Conservation (phyloP, 2,329 filamentous ascomycete species). For the Dactylellina haptotyla region DNA sequence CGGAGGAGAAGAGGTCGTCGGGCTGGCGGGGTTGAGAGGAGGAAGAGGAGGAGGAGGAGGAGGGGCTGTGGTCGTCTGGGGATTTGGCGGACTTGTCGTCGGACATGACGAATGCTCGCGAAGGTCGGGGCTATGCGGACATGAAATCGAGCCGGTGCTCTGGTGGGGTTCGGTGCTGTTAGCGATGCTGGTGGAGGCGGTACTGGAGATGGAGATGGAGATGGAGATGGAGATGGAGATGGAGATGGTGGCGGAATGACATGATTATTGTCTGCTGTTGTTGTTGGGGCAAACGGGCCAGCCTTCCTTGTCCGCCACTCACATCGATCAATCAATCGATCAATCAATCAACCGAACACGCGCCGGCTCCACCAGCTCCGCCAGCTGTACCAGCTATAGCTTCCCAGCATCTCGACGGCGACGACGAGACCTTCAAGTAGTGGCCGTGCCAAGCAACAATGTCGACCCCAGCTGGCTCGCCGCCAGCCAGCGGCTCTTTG, state of each 20-base stretch:
- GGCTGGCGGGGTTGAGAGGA: slow-evolving; percentile 31
- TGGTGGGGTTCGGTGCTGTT: neutral
- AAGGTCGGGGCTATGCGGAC: neutral
- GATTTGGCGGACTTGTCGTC: slow-evolving; percentile 47
- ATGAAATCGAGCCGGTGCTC: neutral
- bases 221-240: neutral
- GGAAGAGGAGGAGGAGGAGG: slow-evolving; percentile 15
- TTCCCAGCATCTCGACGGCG: no score
- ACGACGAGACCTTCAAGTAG: neutral
- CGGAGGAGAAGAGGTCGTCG: slow-evolving; percentile 55
- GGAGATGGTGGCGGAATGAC: neutral
- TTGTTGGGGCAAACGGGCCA: slow-evolving; percentile 30
- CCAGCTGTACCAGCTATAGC: no score
- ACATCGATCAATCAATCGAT: neutral
- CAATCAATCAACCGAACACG: neutral
- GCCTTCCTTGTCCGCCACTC: slow-evolving; percentile 8
- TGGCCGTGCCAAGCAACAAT: slow-evolving; percentile 6
- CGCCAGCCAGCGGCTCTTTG: slow-evolving; percentile 39
- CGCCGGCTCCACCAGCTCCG: neutral
- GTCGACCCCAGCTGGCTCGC: slow-evolving; percentile 51
- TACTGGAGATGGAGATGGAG: neutral
- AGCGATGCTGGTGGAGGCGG: neutral
- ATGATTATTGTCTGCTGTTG: slow-evolving; percentile 19
- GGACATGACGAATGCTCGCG: slow-evolving; percentile 39
- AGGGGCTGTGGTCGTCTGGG: slow-evolving; percentile 17